Conservation (phyloP, 2,329 filamentous ascomycete genomes). For the Cadophora gregata region DNA sequence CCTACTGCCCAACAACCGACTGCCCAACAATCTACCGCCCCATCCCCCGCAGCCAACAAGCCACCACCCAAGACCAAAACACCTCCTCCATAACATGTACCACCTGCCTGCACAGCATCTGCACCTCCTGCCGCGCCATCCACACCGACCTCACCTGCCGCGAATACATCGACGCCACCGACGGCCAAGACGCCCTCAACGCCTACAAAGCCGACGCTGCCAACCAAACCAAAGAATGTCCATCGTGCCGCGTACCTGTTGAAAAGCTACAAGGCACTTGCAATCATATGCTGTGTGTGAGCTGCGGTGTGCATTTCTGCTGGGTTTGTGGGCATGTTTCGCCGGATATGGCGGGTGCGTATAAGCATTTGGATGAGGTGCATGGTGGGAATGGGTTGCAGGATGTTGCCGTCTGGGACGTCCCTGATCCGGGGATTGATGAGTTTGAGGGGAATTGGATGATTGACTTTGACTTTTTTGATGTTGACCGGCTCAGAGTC, state of each 20-base stretch:
- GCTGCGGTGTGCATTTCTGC: slow-evolving; percentile 15
- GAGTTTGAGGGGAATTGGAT: background rate
- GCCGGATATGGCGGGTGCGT: background rate
- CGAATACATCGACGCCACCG: background rate
- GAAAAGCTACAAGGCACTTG: slow-evolving; percentile 31
- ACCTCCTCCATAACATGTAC: background rate
- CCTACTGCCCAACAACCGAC: slow-evolving; percentile 46
- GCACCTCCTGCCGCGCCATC: slow-evolving; percentile 1
- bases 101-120: background rate
- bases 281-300: slow-evolving; percentile 9
- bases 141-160: background rate
- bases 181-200: background rate
- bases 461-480: no score
- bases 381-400: slow-evolving; percentile 26
- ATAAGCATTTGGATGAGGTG: slow-evolving; percentile 32
- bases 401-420: background rate
- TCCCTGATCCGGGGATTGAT: background rate
- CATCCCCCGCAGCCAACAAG: background rate
- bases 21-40: background rate
- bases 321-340: slow-evolving; percentile 17
- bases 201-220: background rate
- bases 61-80: no score
- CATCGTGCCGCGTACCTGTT: slow-evolving; percentile 34
- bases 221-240: slow-evolving; percentile 39
- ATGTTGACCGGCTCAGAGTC: no score